Base-by-base conservation (phyloP, 352 stramenopile genomes). In the Globisporangium alternatum region DNA sequence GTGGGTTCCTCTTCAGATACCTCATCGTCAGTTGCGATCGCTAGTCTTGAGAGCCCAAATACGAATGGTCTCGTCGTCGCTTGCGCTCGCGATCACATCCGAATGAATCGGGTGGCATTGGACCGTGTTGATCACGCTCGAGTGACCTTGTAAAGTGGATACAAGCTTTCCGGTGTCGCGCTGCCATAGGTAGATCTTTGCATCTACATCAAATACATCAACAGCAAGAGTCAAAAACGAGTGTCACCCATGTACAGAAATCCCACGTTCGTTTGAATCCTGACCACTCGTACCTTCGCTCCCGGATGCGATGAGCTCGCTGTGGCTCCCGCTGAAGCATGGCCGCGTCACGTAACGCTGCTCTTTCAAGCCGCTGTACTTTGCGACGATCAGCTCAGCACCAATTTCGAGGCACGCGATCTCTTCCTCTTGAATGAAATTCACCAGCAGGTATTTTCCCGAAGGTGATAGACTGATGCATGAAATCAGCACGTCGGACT, bases 121-220 rank as follows among this genome's bases (percentile, higher is more conserved):
- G 2, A 91, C 78, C n/a, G 77, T 77, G 67, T 91, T 94, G 22
- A 94, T 74, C 45, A 88, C 75, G 52, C 83, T 88, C 1, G 85
- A 78, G 60, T 94, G 85, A 8, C 75, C 75, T 10, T 79, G 64
- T 3, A 88, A 48, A 10, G 74, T 69, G 8, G 62, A 59, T 13
- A 77, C 53, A n/a, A 77, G 54, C 19, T 76, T 78, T 3, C 78
- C 81, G 17, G 71, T 81, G 12, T 88, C 74, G 43, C 80, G 78
- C 44, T 80, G 64, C 86, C 86, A 94, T 9, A 90, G 48, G 35
- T 81, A 77, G 3, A 91, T 39, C 25, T 64, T 76, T 17, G 78
- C 83, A 41, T 94, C 85, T 90, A 31, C 17, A 21, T n/a, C 10
- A 33, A 37, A 9, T 5, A 33, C 3, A 56, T 39, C 25, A 25